Evolutionary conservation across 139 green algal species (phyloP).

Genomic region (Pleodorina starrii): DNA sequence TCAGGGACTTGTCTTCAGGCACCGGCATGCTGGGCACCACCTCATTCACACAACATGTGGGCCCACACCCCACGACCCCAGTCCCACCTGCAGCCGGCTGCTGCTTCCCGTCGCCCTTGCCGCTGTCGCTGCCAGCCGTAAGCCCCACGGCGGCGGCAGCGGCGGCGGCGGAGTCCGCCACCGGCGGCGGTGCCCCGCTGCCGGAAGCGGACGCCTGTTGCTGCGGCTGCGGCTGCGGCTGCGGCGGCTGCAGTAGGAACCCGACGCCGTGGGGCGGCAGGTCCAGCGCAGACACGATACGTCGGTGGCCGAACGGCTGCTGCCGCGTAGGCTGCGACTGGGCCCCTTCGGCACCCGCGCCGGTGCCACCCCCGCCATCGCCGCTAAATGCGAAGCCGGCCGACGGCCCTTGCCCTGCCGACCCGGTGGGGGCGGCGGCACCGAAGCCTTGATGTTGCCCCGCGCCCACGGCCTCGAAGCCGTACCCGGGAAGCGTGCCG

Average conservation of each 20-base stretch:
- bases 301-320: neutral
- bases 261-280: neutral
- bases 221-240: neutral
- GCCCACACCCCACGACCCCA: neutral
- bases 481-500: neutral
- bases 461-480: neutral
- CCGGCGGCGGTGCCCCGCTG: neutral
- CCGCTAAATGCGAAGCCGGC: neutral
- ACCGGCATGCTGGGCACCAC: too few relatives aligned
- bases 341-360: neutral
- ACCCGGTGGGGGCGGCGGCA: neutral
- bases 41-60: too few relatives aligned
- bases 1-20: too few relatives aligned
- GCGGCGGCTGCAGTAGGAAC: neutral
- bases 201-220: neutral
- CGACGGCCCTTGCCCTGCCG: too few relatives aligned
- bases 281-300: slow-evolving; percentile 17
- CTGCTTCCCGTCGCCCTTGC: neutral
- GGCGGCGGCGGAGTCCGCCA: too few relatives aligned
- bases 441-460: neutral
- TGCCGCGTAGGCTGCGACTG: neutral
- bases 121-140: neutral
- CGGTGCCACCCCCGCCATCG: neutral
- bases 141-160: too few relatives aligned
- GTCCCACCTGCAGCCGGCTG: neutral